Percentiles rank a stretch among this genome's conserved stretches.
Evolutionary conservation across 768 basidiomycete genomes (phyloP).

Genomic region (Tephrocybe sp.): DNA sequence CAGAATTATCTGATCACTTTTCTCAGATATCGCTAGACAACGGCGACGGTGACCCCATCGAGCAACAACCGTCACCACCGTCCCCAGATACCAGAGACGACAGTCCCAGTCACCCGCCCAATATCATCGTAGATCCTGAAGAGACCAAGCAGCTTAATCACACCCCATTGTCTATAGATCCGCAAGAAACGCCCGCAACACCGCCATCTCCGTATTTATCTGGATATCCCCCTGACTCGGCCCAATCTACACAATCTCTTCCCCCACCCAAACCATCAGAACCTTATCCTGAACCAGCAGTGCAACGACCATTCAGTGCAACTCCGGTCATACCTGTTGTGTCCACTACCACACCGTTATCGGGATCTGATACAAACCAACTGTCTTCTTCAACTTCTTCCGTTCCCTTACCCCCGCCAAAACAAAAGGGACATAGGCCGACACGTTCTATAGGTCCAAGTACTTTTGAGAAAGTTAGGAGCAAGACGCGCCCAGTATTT

Average conservation of each 20-base stretch:
- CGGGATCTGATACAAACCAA: constrained; percentile 19
- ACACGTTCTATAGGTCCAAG: constrained; percentile 65
- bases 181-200: constrained; percentile 4
- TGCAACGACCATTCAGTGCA: constrained; percentile 14
- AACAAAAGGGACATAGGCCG: constrained; percentile 35
- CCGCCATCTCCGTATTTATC: constrained; percentile 11
- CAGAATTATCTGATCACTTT: constrained; percentile 31
- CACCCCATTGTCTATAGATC: constrained; percentile 6
- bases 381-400: constrained; percentile 26
- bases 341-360: constrained; percentile 13
- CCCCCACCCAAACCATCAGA: constrained; percentile 17
- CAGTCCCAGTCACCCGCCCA: constrained; percentile 29
- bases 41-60: constrained; percentile 7
- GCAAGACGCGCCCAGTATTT: constrained; percentile 78
- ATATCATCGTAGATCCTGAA: constrained; percentile 40
- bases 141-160: constrained; percentile 20
- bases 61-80: constrained; percentile 4
- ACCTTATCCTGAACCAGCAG: constrained; percentile 6
- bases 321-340: constrained; percentile 7
- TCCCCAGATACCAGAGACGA: constrained; percentile 4
- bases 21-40: constrained; percentile 38
- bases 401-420: constrained; percentile 18
- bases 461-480: constrained; percentile 72
- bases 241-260: constrained; percentile 21
- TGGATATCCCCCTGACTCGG: constrained; percentile 10